Conservation (phyloP, 306 rosid genomes). For the Hippophae gyantsensis region DNA sequence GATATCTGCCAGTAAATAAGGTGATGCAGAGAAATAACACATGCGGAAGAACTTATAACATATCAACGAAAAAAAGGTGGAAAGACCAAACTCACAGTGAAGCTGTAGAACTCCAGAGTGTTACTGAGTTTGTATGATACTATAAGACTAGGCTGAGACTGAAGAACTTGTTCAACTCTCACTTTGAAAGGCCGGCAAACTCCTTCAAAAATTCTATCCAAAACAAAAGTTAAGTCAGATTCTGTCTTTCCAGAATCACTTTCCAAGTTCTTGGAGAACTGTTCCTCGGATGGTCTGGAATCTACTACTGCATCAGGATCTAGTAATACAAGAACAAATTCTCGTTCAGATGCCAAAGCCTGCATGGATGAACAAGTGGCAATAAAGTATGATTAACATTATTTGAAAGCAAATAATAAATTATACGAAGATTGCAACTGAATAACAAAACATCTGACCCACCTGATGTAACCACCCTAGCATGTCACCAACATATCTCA, state of each 20-base stretch:
- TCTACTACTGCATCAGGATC: constrained; percentile 74
- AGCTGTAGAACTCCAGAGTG: constrained; percentile 85
- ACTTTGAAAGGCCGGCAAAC: constrained; percentile 98
- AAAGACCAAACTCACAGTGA: constrained; percentile 60
- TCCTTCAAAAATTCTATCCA: constrained; percentile 97
- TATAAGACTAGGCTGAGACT: constrained; percentile 85
- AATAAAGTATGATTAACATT: not conserved
- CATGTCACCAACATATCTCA: constrained; percentile 95
- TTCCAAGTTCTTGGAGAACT: constrained; percentile 41
- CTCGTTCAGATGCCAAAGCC: constrained; percentile 99
- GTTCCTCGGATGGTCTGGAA: constrained; percentile 43
- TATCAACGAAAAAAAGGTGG: not conserved
- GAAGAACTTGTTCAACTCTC: constrained; percentile 96
- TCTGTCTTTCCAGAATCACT: constrained; percentile 49
- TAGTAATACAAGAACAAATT: constrained; percentile 65
- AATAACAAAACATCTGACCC: constrained; percentile 18
- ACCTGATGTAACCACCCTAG: constrained; percentile 98
- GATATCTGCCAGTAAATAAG: constrained; percentile 47
- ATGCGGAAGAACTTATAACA: not conserved
- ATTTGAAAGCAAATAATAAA: constrained; percentile 5
- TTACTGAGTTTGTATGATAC: constrained; percentile 82
- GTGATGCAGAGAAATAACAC: constrained; percentile 2
- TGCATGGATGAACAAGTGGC: constrained; percentile 17
- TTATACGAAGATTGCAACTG: constrained; percentile 10
- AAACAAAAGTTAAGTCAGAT: constrained; percentile 76